Conservation (phyloP, 108 stramenopile genomes). For the Mediolabrus comicus region DNA sequence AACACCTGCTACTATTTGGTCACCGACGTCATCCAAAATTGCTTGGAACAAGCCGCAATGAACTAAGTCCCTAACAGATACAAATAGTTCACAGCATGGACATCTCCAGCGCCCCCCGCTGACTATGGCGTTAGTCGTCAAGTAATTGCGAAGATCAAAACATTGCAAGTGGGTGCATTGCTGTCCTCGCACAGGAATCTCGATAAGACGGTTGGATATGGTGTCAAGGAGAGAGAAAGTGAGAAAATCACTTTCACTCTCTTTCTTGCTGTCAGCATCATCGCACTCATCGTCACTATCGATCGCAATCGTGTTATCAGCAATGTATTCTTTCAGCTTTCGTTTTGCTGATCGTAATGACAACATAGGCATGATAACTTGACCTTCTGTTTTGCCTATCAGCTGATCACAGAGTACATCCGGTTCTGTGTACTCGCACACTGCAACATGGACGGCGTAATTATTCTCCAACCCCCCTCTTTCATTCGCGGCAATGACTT, state of each 20-base stretch:
- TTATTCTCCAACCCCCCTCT: constrained; percentile 21
- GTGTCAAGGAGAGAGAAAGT: constrained; percentile 61
- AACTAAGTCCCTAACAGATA: constrained; percentile 44
- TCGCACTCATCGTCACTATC: constrained; percentile 50
- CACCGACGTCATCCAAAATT: constrained; percentile 30
- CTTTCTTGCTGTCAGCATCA: constrained; percentile 9
- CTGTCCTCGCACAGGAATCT: constrained; percentile 77
- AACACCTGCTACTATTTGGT: constrained; percentile 11
- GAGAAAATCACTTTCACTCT: constrained; percentile 11
- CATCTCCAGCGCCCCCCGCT: constrained; percentile 79
- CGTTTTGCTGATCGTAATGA: constrained; percentile 29
- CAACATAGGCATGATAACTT: constrained; percentile 28
- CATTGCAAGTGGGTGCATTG: too few relatives aligned
- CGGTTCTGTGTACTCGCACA: constrained; percentile 57
- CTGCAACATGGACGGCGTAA: constrained; percentile 48
- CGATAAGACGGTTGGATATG: constrained; percentile 49
- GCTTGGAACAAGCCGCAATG: constrained; percentile 40
- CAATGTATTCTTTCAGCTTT: constrained; percentile 40
- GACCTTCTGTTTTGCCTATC: constrained; percentile 21
- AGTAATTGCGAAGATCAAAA: constrained; percentile 67
- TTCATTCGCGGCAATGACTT: constrained; percentile 19
- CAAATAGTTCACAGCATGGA: constrained; percentile 41
- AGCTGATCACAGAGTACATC: constrained; percentile 30
- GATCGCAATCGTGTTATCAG: constrained; percentile 30
- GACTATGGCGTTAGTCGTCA: constrained; percentile 49